phyloP scores from a whole-genome alignment of 2,329 filamentous ascomycete species.

The Penicillium sp. region DNA sequence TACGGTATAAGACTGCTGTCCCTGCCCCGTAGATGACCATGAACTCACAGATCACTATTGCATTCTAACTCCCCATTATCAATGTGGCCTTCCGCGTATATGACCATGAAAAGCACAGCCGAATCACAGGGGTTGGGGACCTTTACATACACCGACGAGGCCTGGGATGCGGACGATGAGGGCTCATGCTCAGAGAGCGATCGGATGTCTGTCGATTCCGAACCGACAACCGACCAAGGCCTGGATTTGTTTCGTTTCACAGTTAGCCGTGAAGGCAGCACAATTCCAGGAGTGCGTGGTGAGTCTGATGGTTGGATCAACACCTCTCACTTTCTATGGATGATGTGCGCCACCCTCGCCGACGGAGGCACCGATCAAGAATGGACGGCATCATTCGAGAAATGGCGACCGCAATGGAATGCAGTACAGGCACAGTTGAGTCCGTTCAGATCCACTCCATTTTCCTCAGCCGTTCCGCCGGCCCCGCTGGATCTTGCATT shows the following conservation, averaged over 20 bases:
- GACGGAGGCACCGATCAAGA: slow-evolving; percentile 1
- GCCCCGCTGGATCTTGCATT: background rate
- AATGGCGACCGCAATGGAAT: slow-evolving; percentile 1
- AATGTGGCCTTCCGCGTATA: no score
- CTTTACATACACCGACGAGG: background rate
- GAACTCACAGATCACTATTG: background rate
- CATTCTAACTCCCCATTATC: background rate
- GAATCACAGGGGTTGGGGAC: background rate
- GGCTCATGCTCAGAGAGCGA: background rate
- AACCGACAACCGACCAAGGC: background rate
- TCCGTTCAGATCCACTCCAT: background rate
- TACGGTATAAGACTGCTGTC: background rate
- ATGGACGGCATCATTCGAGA: slow-evolving; percentile 1
- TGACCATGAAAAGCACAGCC: background rate
- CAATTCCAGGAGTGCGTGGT: background rate
- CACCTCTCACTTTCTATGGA: slow-evolving; percentile 6
- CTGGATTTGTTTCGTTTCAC: background rate
- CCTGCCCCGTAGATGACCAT: background rate
- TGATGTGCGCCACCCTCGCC: slow-evolving; percentile 5
- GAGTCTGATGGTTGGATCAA: slow-evolving; percentile 6
- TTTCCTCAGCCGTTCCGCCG: background rate
- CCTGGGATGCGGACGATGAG: slow-evolving; percentile 6
- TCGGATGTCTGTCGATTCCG: background rate
- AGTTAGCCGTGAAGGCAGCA: background rate
- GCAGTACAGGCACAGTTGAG: background rate